Base-by-base conservation (phyloP, 192 early-diverging fungal genomes). In the Coemansia sp. region DNA sequence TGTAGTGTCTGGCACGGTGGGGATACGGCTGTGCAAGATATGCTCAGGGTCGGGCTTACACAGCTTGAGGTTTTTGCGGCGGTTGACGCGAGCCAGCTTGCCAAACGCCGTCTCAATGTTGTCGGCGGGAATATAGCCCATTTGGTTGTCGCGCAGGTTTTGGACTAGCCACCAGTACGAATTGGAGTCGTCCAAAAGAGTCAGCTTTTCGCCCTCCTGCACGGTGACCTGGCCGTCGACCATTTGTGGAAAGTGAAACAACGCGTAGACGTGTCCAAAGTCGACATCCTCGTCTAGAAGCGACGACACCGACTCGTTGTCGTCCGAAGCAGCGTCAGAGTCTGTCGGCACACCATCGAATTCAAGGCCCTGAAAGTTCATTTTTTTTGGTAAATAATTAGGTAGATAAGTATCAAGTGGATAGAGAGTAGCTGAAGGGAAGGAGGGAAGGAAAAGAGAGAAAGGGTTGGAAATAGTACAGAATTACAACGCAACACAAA, bases 111-210 rank as follows among this genome's bases (percentile, higher is more conserved):
- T 89, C 74, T 85, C 82, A 32, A 79, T 71, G 68, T 77, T 92
- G 67, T 92, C 91, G 8, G 91, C 91, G 3, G 91, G 91, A 38
- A 92, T 89, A 68, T 91, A 92, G n/a, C 91, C 91, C 70, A 92
- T 88, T 71, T 86, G 74, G 66, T 73, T 77, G 66, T 62, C 86
- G 77, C 74, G 86, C 80, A 74, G 83, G 73, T 61, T 86, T 86
- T 76, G 86, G 12, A 86, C 84, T 1, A 85, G 76, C 84, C 85
- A 85, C 91, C 91, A 92, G 82, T 91, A 92, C 53, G 84, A 87
- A 70, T 92, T 91, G 40, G 87, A 85, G 73, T 92, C 91, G 70
- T 92, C 91, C 39, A 92, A 65, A 49, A 92, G 82, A 58, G 88
- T 88, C 67, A 92, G 75, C 62, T 85, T 80, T 64, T 92, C 89